Evolutionary conservation across 768 basidiomycete genomes (phyloP).

Genomic region (Psilocybe sp.): DNA sequence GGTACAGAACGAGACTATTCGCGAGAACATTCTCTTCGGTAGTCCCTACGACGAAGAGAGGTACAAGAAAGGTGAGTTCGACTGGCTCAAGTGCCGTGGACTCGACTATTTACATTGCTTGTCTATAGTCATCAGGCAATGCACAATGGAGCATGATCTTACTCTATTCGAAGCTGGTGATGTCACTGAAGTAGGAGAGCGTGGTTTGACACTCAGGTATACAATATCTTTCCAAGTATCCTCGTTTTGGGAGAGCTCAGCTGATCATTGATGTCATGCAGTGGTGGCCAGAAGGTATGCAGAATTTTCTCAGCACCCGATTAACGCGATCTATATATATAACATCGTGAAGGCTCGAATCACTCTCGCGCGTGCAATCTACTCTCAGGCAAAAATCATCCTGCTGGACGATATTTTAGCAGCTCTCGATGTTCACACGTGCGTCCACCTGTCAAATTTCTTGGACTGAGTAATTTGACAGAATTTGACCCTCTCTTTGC

Average conservation of each 20-base stretch:
- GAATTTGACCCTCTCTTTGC: too few species aligned
- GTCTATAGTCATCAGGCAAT: constrained; percentile 54
- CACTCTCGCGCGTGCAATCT: constrained; percentile 43
- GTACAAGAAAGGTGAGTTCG: constrained; percentile 53
- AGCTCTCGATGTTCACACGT: constrained; percentile 47
- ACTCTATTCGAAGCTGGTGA: constrained; percentile 63
- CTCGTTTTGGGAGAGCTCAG: background rate
- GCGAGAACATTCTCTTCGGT: constrained; percentile 80
- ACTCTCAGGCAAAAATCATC: constrained; percentile 52
- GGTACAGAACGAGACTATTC: constrained; percentile 75
- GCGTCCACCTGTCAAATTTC: too few species aligned
- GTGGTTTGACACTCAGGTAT: constrained; percentile 51
- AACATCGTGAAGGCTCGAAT: constrained; percentile 43
- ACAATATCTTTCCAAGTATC: background rate
- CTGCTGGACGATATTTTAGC: constrained; percentile 76
- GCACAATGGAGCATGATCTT: constrained; percentile 70
- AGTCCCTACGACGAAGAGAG: constrained; percentile 65
- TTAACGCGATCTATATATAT: constrained; percentile 21
- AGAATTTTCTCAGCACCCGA: too few species aligned
- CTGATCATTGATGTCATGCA: background rate
- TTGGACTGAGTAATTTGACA: too few species aligned
- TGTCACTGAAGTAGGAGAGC: constrained; percentile 65
- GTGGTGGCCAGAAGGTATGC: constrained; percentile 39
- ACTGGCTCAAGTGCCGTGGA: background rate
- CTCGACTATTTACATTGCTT: background rate